phyloP scores from a whole-genome alignment of 2,329 filamentous ascomycete species.

The Ceratocystis harringtonii region DNA sequence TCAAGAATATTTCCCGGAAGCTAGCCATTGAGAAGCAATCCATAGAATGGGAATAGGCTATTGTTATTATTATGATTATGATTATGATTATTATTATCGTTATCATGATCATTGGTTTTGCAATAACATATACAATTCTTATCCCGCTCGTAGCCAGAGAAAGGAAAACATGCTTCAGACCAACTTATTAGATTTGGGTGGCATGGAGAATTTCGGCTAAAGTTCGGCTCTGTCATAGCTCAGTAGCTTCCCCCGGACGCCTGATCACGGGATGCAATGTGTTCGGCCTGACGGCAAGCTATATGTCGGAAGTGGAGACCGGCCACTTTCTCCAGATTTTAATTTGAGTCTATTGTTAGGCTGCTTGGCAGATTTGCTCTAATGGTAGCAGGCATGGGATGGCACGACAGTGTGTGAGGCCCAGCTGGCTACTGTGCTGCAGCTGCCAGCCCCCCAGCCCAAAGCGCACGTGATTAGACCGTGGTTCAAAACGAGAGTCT shows the following conservation, averaged over 20 bases:
- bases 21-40: not conserved
- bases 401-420: not conserved
- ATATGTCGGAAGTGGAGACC: not conserved
- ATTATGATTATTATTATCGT: too few species aligned
- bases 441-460: too few species aligned
- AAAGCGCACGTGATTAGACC: too few species aligned
- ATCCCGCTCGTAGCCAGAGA: too few species aligned
- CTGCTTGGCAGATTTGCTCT: not conserved
- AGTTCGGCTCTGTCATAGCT: not conserved
- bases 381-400: too few species aligned
- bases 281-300: not conserved
- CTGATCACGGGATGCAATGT: not conserved
- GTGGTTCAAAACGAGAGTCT: too few species aligned
- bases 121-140: too few species aligned
- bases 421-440: too few species aligned
- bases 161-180: not conserved
- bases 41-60: too few species aligned
- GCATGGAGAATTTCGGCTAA: not conserved
- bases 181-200: not conserved
- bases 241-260: not conserved
- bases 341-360: not conserved
- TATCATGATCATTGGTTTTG: too few species aligned
- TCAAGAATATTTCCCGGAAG: conserved; percentile 15
- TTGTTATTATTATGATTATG: too few species aligned
- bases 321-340: not conserved